Evolutionary conservation across 1,284 basidiomycete genomes (phyloP).

Genomic region (Irpex sp.): DNA sequence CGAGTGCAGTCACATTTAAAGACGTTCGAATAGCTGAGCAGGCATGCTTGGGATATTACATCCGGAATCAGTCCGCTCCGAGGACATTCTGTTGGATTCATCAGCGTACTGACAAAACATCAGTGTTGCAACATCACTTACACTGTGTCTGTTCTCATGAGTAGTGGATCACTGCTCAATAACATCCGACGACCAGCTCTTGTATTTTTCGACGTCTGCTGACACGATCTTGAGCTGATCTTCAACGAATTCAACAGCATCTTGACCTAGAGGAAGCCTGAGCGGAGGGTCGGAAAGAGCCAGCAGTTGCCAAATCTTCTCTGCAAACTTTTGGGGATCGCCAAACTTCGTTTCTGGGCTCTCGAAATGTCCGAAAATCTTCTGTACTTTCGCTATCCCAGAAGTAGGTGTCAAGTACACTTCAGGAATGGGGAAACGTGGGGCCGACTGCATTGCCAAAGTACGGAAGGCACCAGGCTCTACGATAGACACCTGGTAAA

Average conservation of each 20-base stretch:
- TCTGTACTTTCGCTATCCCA: neutral
- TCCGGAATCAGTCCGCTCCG: no score
- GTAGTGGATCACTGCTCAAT: neutral
- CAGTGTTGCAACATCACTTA: no score
- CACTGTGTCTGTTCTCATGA: no score
- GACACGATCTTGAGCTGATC: neutral
- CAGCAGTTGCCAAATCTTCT: slow-evolving; percentile 25
- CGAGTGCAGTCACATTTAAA: no score
- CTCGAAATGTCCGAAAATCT: neutral
- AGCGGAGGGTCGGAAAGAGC: slow-evolving; percentile 39
- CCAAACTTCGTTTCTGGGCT: neutral
- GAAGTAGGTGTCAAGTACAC: neutral
- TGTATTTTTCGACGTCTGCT: neutral
- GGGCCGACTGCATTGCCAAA: neutral
- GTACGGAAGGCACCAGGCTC: slow-evolving; percentile 8
- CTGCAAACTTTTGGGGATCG: neutral
- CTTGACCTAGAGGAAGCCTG: slow-evolving; percentile 41
- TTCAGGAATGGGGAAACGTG: neutral
- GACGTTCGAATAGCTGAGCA: no score
- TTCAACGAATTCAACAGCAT: slow-evolving; percentile 52
- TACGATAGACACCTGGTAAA: slow-evolving; percentile 7
- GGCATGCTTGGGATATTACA: no score
- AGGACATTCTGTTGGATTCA: no score
- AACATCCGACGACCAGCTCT: neutral
- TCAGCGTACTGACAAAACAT: no score